phyloP scores from a whole-genome alignment of 1,139 yeast genomes.

The Yamadazyma kanchanaburiensis region DNA sequence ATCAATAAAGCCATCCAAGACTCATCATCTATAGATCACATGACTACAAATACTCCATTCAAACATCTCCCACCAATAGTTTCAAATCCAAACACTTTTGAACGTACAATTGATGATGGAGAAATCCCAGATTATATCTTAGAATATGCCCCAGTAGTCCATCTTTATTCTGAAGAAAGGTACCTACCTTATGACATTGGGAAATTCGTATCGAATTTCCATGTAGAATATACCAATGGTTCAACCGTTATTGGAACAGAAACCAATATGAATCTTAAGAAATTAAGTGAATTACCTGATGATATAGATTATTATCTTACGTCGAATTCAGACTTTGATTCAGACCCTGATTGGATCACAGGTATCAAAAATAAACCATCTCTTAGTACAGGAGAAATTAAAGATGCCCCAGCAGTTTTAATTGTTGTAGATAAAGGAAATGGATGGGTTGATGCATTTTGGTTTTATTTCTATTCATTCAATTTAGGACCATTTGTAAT shows the following conservation, averaged over 20 bases:
- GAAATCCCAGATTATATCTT: conserved; percentile 73
- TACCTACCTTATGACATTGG: conserved; percentile 82
- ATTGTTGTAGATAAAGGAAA: conserved; percentile 89
- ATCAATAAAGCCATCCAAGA: too few species aligned
- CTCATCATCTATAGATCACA: too few species aligned
- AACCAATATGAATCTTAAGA: conserved; percentile 31
- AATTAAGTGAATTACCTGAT: conserved; percentile 32
- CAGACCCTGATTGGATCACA: conserved; percentile 84
- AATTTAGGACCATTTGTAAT: conserved; percentile 94
- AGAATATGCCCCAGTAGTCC: conserved; percentile 76
- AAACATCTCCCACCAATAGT: conserved; percentile 37
- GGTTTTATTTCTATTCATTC: conserved; percentile 95
- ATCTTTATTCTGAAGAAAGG: conserved; percentile 82
- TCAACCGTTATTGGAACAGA: conserved; percentile 39
- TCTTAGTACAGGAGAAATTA: conserved; percentile 64
- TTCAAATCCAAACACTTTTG: conserved; percentile 24
- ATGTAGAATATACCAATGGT: conserved; percentile 47
- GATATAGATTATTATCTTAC: conserved; percentile 49
- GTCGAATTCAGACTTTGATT: conserved; percentile 65
- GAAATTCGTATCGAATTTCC: conserved; percentile 65
- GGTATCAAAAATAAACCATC: conserved; percentile 69
- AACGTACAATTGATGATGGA: conserved; percentile 43
- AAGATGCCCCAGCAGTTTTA: conserved; percentile 75
- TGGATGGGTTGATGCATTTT: conserved; percentile 89
- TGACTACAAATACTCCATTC: too few species aligned